Percentiles rank a stretch among this genome's conserved stretches.
Conservation (phyloP, 2,329 filamentous ascomycete genomes). For the Epichloe baconii region DNA sequence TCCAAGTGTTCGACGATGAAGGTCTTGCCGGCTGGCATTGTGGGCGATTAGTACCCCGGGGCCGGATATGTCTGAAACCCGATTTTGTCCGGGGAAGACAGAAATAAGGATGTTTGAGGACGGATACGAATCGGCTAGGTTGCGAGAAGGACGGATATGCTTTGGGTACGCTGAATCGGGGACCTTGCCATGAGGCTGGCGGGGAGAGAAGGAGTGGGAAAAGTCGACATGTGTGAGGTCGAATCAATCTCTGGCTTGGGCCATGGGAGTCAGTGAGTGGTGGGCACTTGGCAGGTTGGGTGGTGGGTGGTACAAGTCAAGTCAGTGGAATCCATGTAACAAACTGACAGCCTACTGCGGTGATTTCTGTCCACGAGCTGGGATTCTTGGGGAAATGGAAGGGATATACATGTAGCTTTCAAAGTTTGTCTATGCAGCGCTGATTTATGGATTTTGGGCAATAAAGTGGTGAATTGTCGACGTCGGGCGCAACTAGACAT, state of each 20-base stretch:
- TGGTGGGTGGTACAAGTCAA: too few relatives aligned
- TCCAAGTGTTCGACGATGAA: conserved; percentile 97
- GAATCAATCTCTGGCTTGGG: neutral
- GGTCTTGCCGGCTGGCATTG: conserved; percentile 43
- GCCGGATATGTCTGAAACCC: too few relatives aligned
- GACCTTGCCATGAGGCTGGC: too few relatives aligned
- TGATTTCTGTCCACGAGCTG: too few relatives aligned
- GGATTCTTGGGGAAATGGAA: neutral
- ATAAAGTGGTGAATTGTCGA: neutral
- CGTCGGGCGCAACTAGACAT: too few relatives aligned
- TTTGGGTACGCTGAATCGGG: too few relatives aligned
- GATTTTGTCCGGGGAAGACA: neutral
- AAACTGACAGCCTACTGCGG: too few relatives aligned
- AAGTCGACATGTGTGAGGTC: neutral
- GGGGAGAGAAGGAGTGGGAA: neutral
- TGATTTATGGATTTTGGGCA: neutral
- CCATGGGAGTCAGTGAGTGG: too few relatives aligned
- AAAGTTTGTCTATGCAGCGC: neutral
- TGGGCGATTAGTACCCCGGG: neutral
- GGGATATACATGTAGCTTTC: neutral
- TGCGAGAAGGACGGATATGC: too few relatives aligned
- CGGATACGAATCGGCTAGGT: neutral
- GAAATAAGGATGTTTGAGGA: neutral
- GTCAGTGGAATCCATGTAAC: too few relatives aligned
- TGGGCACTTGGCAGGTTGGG: too few relatives aligned